These are phyloP conservation scores for Pezicula radicicola DNA, from an alignment of 2,329 filamentous ascomycete genomes.

Conservation along the genomic window DNA sequence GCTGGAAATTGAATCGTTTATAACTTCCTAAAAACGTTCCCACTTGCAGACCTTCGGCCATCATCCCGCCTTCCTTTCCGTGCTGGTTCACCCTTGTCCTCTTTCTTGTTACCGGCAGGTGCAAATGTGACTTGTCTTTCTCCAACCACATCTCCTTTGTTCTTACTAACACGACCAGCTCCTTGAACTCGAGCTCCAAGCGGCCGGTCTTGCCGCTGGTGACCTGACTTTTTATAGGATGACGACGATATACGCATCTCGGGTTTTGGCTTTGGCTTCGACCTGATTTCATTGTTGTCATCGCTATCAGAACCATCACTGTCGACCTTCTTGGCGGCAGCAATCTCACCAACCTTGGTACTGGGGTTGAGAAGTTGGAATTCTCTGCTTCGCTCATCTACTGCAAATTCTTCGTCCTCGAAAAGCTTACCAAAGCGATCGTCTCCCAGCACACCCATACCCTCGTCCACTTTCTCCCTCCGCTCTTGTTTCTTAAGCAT, in stretches of 20 bases:
- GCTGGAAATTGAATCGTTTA: constrained; percentile 29
- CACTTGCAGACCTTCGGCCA: constrained; percentile 67
- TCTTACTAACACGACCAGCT: constrained; percentile 42
- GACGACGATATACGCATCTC: constrained; percentile 68
- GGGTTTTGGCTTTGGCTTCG: constrained; percentile 27
- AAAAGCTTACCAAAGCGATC: constrained; percentile 86
- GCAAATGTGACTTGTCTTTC: constrained; percentile 72
- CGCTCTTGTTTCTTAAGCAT: constrained; percentile 63
- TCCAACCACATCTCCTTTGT: constrained; percentile 50
- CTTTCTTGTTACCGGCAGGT: constrained; percentile 53
- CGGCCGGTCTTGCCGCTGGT: constrained; percentile 48
- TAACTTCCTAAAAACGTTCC: constrained; percentile 70
- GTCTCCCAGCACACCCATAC: constrained; percentile 72
- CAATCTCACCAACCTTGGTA: constrained; percentile 47
- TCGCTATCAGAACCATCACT: constrained; percentile 36
- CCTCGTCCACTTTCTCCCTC: constrained; percentile 53
- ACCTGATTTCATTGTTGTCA: constrained; percentile 37
- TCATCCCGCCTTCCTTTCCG: constrained; percentile 27
- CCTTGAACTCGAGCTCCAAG: constrained; percentile 55
- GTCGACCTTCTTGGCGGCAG: constrained; percentile 32
- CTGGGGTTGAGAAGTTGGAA: constrained; percentile 89
- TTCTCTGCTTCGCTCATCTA: constrained; percentile 86
- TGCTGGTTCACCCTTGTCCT: constrained; percentile 27
- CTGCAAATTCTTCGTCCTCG: constrained; percentile 86
- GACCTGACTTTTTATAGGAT: constrained; percentile 57